Evolutionary conservation across 2,329 filamentous ascomycete species (phyloP), one percentile per base, ranked within the genome.

Genomic region (Fusarium annulatum): DNA sequence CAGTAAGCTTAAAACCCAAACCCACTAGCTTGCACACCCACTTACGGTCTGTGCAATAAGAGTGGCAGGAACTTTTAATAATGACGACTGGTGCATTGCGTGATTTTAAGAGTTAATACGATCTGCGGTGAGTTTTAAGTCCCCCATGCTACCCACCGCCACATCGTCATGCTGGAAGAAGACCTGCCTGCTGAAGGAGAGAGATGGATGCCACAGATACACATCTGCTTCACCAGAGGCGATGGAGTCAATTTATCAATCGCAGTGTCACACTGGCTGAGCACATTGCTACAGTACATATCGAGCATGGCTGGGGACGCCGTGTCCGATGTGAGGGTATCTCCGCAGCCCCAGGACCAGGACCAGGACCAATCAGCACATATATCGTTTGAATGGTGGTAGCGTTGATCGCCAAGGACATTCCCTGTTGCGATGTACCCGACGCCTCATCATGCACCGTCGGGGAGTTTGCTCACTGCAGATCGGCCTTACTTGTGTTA

Each of bases 1-100:
- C 49, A 46, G 67, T 69, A 69, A 69, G 67, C 67, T 69, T 69
- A 69, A 69, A 69, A 52, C 43, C 36, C n/a, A 43, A 57, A 59
- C 23, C 45, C 12, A 38, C 36, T 65, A 51, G 23, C 21, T 38
- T 15, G 9, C 28, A 38, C 60, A 52, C 28, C 53, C 53, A 52
- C 36, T 39, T 36, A 15, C 11, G 19, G 15, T 23, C 34, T 30
- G 51, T 30, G 28, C 48, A 58, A 64, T 49, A 6, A 23, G 41
- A 33, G 23, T 14, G 42, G 23, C 53, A 48, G 55, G 9, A n/a
- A 12, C 23, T 34, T n/a, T 21, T 28, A 42, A n/a, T 33, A n/a
- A 30, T 65, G 48, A 51, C 49, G 49, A 16, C 30, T 51, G 15
- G 43, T 19, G 19, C 9, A 73, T 73, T 61, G 57, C 61, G 58